Evolutionary conservation across 2,329 filamentous ascomycete genomes (phyloP).

Genomic region (Xylariales sp.): DNA sequence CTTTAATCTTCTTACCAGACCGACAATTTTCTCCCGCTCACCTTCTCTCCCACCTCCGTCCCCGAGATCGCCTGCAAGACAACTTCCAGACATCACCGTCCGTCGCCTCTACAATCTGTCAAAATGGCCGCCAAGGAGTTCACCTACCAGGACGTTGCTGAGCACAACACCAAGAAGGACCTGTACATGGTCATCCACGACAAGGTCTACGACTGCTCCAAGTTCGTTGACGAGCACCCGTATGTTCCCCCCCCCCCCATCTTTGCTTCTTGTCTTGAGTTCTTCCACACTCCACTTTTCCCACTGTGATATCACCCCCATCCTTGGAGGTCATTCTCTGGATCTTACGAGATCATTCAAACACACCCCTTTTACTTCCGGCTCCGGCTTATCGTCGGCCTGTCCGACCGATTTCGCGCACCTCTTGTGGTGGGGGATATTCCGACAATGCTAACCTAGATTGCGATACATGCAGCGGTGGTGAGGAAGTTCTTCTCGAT

Average conservation of each 20-base stretch:
- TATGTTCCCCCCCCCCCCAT: conserved; percentile 36
- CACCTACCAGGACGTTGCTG: conserved; percentile 76
- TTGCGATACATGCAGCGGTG: conserved; percentile 79
- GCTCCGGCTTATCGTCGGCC: neutral
- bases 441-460: too few species aligned
- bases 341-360: too few species aligned
- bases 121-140: conserved; percentile 47
- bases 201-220: conserved; percentile 87
- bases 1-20: too few species aligned
- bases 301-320: neutral
- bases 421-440: too few species aligned
- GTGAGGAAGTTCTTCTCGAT: conserved; percentile 96
- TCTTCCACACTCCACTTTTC: conserved; percentile 7
- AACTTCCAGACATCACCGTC: too few species aligned
- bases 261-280: conserved; percentile 1
- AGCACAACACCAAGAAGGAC: conserved; percentile 92
- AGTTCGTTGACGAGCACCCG: conserved; percentile 97
- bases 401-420: too few species aligned
- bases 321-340: too few species aligned
- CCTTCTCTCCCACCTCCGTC: too few species aligned
- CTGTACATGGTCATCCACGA: conserved; percentile 89
- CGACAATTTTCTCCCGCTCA: too few species aligned
- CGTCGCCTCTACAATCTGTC: too few species aligned
- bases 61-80: too few species aligned
- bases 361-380: too few species aligned